Conservation (phyloP, 2,329 filamentous ascomycete species). For the Aulographum hederae region DNA sequence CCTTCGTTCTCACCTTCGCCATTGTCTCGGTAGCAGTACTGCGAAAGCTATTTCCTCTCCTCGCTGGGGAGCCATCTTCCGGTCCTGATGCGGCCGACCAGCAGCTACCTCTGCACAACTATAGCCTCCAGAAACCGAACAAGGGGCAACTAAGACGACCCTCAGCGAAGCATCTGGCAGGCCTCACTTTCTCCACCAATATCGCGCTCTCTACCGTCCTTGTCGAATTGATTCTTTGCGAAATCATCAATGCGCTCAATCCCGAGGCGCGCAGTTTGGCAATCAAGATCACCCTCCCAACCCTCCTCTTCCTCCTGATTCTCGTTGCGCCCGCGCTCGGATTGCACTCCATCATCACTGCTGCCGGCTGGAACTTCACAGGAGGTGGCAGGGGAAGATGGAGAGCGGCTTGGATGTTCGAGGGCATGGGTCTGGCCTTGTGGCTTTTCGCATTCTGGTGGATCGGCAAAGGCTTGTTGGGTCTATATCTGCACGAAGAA, state of each 20-base stretch:
- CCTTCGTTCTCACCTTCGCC: conserved; percentile 54
- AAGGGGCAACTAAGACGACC: conserved; percentile 3
- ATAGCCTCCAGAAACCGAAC: conserved; percentile 5
- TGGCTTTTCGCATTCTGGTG: conserved; percentile 70
- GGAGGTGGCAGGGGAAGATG: conserved; percentile 38
- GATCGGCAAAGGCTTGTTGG: conserved; percentile 45
- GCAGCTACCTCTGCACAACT: conserved; percentile 5
- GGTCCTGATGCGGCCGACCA: conserved; percentile 20
- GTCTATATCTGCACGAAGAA: conserved; percentile 28
- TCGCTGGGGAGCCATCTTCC: conserved; percentile 35
- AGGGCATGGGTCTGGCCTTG: conserved; percentile 39
- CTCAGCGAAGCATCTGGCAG: conserved; percentile 26
- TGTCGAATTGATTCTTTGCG: conserved; percentile 64
- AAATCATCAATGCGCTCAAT: conserved; percentile 61
- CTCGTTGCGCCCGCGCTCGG: conserved; percentile 64
- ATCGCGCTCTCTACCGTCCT: conserved; percentile 62
- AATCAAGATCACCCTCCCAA: conserved; percentile 49
- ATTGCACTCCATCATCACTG: conserved; percentile 44
- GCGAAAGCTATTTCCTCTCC: conserved; percentile 52
- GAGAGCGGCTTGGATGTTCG: conserved; percentile 44
- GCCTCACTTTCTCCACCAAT: conserved; percentile 55
- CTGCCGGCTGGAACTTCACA: conserved; percentile 43
- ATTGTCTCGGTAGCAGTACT: conserved; percentile 43
- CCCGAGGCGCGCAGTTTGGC: conserved; percentile 48
- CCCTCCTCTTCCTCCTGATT: conserved; percentile 53